Conservation (phyloP, 192 early-diverging fungal genomes). For the Geranomyces variabilis region DNA sequence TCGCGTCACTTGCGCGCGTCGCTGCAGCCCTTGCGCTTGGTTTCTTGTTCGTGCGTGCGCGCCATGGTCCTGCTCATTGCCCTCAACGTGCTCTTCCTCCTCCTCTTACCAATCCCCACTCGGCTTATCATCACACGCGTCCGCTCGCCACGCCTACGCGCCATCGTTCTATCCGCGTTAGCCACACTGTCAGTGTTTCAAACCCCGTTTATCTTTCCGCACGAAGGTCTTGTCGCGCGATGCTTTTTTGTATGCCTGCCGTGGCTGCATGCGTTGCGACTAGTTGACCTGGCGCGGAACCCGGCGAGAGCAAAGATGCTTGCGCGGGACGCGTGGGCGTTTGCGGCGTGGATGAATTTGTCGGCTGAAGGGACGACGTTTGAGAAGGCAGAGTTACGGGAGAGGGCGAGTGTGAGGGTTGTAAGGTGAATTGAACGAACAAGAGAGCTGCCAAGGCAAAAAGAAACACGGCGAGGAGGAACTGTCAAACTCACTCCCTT, state of each 20-base stretch:
- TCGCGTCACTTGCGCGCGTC: too few species aligned
- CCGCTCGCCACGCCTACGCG: neutral
- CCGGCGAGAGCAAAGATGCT: too few species aligned
- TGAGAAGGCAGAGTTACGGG: neutral
- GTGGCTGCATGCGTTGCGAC: constrained; percentile 1
- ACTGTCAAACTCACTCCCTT: neutral
- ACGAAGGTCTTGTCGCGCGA: neutral
- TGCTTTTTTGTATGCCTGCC: neutral
- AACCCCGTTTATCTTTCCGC: constrained; percentile 1
- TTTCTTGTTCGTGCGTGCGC: too few species aligned
- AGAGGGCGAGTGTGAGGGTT: neutral
- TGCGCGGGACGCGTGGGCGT: neutral
- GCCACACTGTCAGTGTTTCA: neutral
- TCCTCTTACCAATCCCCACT: neutral
- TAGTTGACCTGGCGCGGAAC: neutral
- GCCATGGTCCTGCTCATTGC: too few species aligned
- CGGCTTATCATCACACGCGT: neutral
- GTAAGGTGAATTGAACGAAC: neutral
- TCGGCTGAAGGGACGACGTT: neutral
- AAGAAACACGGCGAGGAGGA: neutral
- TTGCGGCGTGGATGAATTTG: neutral
- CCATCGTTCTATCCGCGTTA: neutral
- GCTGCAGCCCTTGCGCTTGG: too few species aligned
- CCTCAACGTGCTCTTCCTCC: too few species aligned
- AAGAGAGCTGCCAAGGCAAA: neutral